Evolutionary conservation across 129 eudicot species (phyloP), one percentile per base, ranked within the genome.

Genomic region (Heracleum sosnowskyi): DNA sequence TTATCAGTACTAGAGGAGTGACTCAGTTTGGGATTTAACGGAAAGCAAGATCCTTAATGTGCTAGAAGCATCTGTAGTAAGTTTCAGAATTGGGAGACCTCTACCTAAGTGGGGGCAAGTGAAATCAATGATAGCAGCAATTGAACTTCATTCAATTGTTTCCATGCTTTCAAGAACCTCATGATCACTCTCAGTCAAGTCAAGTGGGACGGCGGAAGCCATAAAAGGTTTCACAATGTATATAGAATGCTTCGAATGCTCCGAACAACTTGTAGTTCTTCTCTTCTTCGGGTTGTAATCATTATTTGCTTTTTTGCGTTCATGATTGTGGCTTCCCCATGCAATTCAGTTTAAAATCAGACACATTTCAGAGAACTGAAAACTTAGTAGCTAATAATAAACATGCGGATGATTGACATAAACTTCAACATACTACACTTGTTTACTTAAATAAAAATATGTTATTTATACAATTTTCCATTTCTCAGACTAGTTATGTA

Each of bases 91-190:
- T 37, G 60, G 70, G 77, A 82, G 80, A 69, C 81, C 82, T 8
- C 31, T 84, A 66, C 91, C 91, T 24, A 83, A 80, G 80, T 83
- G 96, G 51, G 96, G 96, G 15, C 96, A 85, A 79, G 84, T 88
- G 45, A 91, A 88, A 66, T 78, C 76, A 24, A 85, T 76, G 80
- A 88, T 89, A 45, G 97, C 89, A 33, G 79, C 93, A 49, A 83
- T 75, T 5, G 91, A 83, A 62, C 83, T 89, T 66, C 93, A 83
- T 82, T 83, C 90, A 49, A 81, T 87, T 34, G 81, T 76, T 71
- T 79, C 85, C 9, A 64, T 80, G 74, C 57, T 87, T 34, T 71
- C 85, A 12, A 55, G 80, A 73, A 84, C 83, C 45, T 82, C 22
- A 79, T 13, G 49, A 60, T 75, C 77, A 26, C 39, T 80, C 70